A percentile compares a stretch with the other conserved stretches of the same genome.
Conservation (phyloP, 495 filamentous ascomycete species). For the Ramalina peruviana region DNA sequence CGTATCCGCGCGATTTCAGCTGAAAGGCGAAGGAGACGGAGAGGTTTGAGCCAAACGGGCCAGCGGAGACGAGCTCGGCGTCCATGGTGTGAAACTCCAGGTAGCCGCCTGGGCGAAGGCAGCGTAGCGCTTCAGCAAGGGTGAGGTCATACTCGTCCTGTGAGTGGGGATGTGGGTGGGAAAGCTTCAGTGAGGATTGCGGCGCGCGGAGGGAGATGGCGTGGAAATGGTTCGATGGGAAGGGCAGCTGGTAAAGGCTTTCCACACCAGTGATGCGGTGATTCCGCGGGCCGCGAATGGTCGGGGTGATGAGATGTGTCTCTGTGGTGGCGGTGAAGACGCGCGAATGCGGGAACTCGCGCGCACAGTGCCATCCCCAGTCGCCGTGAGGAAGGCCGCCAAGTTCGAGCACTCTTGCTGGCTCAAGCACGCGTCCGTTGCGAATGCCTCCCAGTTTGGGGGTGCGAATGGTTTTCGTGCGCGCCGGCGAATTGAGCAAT, state of each 20-base stretch:
- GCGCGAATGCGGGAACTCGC: slow-evolving; percentile 68
- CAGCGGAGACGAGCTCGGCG: slow-evolving; percentile 73
- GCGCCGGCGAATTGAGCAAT: slow-evolving; percentile 63
- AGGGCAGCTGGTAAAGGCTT: slow-evolving; percentile 67
- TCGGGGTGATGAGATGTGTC: slow-evolving; percentile 49
- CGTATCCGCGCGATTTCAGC: slow-evolving; percentile 76
- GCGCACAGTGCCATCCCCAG: slow-evolving; percentile 89
- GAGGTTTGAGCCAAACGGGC: slow-evolving; percentile 60
- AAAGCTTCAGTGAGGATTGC: slow-evolving; percentile 61
- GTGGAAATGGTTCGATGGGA: slow-evolving; percentile 79
- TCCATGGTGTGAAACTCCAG: slow-evolving; percentile 84
- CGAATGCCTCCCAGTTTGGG: slow-evolving; percentile 7
- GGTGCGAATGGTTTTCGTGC: slow-evolving; percentile 36
- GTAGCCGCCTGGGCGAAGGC: slow-evolving; percentile 84
- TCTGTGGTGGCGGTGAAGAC: slow-evolving; percentile 75
- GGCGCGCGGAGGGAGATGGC: slow-evolving; percentile 84
- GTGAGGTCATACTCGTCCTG: slow-evolving; percentile 81
- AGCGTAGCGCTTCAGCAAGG: slow-evolving; percentile 72
- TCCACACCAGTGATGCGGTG: slow-evolving; percentile 67
- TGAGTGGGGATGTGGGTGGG: slow-evolving; percentile 34
- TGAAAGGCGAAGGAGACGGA: slow-evolving; percentile 81
- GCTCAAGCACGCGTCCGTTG: slow-evolving; percentile 18
- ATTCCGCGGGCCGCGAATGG: slow-evolving; percentile 70
- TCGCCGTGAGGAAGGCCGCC: slow-evolving; percentile 74
- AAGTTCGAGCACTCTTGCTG: slow-evolving; percentile 69